Percentiles rank a stretch among this genome's conserved stretches.
Conservation (phyloP, 768 basidiomycete species). For the Neoboletus brunneissimus region DNA sequence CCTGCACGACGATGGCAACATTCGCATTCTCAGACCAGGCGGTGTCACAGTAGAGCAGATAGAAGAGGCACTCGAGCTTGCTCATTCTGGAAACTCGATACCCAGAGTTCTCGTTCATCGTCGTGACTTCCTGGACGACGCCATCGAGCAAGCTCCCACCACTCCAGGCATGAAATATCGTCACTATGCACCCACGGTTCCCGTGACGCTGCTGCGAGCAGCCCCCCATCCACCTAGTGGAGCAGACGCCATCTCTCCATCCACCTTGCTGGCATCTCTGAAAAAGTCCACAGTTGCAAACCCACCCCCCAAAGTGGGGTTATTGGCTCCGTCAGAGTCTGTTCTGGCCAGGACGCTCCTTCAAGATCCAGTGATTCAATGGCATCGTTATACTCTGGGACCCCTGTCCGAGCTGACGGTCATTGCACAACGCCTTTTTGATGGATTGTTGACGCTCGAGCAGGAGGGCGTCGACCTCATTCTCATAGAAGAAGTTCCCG, state of each 20-base stretch:
- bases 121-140: slow-evolving; percentile 69
- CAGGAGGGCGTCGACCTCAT: slow-evolving; percentile 74
- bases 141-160: slow-evolving; percentile 76
- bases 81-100: slow-evolving; percentile 35
- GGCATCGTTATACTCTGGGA: slow-evolving; percentile 54
- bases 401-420: slow-evolving; percentile 54
- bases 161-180: slow-evolving; percentile 99
- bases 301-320: slow-evolving; percentile 49
- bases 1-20: slow-evolving; percentile 63
- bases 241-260: slow-evolving; percentile 28
- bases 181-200: slow-evolving; percentile 91
- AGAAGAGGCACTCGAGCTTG: slow-evolving; percentile 50
- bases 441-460: slow-evolving; percentile 82
- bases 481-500: slow-evolving; percentile 78
- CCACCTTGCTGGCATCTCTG: slow-evolving; percentile 45
- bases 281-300: slow-evolving; percentile 16
- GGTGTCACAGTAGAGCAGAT: slow-evolving; percentile 91
- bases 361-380: slow-evolving; percentile 42
- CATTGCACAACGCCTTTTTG: slow-evolving; percentile 81
- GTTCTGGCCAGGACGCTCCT: slow-evolving; percentile 32
- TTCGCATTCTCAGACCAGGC: slow-evolving; percentile 87
- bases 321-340: slow-evolving; percentile 65
- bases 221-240: slow-evolving; percentile 41
- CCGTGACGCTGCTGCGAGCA: slow-evolving; percentile 72
- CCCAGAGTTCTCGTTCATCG: slow-evolving; percentile 74